A percentile compares a stretch with the other conserved stretches of the same genome.
These are phyloP conservation scores for Phytopythium montanum DNA, from an alignment of 352 stramenopile species.

Conservation along the genomic window DNA sequence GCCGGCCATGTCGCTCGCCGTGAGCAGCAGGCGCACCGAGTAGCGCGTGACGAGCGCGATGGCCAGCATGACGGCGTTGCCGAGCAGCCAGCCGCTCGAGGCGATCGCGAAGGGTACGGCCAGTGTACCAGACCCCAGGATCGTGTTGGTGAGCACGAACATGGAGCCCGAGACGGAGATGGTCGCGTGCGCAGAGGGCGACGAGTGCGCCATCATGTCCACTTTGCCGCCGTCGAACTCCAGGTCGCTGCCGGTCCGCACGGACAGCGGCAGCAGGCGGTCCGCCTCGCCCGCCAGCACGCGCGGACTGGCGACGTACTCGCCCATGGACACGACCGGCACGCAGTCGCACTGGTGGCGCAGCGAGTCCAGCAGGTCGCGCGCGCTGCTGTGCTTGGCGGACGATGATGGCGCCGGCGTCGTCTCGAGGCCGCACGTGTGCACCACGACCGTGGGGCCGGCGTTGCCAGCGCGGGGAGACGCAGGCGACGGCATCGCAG, in stretches of 20 bases:
- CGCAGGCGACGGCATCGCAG: background rate
- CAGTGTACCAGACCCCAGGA: constrained; percentile 68
- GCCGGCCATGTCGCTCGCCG: constrained; percentile 56
- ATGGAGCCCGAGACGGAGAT: constrained; percentile 63
- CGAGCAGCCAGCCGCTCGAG: constrained; percentile 65
- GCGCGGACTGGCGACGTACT: constrained; percentile 67
- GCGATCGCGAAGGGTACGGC: constrained; percentile 70
- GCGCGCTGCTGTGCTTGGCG: constrained; percentile 29
- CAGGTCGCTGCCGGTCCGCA: constrained; percentile 14
- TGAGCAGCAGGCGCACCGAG: constrained; percentile 63
- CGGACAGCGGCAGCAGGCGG: constrained; percentile 14
- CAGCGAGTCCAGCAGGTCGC: constrained; percentile 52
- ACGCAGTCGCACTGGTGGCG: constrained; percentile 63
- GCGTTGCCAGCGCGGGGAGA: background rate
- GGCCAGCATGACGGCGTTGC: constrained; percentile 59
- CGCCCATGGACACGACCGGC: constrained; percentile 66
- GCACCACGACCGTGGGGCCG: constrained; percentile 17
- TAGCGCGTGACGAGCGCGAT: constrained; percentile 79
- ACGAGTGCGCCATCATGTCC: constrained; percentile 12
- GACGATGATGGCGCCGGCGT: constrained; percentile 12
- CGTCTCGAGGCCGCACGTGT: constrained; percentile 31
- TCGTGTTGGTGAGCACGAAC: constrained; percentile 77
- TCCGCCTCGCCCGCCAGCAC: constrained; percentile 17
- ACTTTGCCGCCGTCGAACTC: constrained; percentile 8
- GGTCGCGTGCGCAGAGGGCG: constrained; percentile 23